phyloP scores from a whole-genome alignment of 2,329 filamentous ascomycete genomes.

The Arachnomyces sp. region DNA sequence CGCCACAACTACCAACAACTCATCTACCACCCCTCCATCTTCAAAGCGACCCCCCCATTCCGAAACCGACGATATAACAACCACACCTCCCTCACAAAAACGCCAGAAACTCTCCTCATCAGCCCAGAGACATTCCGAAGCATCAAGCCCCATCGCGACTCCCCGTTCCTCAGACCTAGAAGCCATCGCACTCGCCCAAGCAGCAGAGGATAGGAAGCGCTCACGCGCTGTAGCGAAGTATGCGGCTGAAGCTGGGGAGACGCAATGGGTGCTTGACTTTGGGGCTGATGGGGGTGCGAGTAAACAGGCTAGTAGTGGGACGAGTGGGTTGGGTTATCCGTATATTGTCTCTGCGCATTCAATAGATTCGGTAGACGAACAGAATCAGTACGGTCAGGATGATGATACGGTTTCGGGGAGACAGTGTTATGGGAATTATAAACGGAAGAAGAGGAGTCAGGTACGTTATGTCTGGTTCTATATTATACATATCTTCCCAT shows the following conservation, averaged over 20 bases:
- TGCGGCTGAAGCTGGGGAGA: slow-evolving; percentile 36
- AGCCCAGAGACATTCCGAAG: slow-evolving; percentile 9
- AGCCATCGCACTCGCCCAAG: slow-evolving; percentile 32
- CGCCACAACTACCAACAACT: slow-evolving; percentile 32
- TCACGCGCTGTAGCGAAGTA: slow-evolving; percentile 31
- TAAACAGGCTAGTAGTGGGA: neutral
- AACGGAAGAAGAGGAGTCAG: slow-evolving; percentile 23
- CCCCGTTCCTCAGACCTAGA: slow-evolving; percentile 29
- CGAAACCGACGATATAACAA: slow-evolving; percentile 40
- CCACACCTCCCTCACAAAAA: slow-evolving; percentile 23
- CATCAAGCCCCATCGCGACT: slow-evolving; percentile 13
- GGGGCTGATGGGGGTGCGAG: slow-evolving; percentile 12
- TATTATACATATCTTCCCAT: too few relatives aligned
- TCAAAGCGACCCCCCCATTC: slow-evolving; percentile 39
- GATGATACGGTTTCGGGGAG: slow-evolving; percentile 25
- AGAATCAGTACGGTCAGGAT: slow-evolving; percentile 10
- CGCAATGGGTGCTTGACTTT: slow-evolving; percentile 36
- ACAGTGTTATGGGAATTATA: slow-evolving; percentile 32
- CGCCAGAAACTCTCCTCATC: slow-evolving; percentile 24
- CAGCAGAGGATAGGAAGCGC: slow-evolving; percentile 34
- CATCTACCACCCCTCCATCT: slow-evolving; percentile 41
- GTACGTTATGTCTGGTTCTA: slow-evolving; percentile 10
- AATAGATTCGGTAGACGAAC: slow-evolving; percentile 18
- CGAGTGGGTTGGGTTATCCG: slow-evolving; percentile 9
- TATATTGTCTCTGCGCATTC: slow-evolving; percentile 26